Base-by-base conservation (phyloP, 2,329 filamentous ascomycete genomes). In the Cryphonectria nitschkei region DNA sequence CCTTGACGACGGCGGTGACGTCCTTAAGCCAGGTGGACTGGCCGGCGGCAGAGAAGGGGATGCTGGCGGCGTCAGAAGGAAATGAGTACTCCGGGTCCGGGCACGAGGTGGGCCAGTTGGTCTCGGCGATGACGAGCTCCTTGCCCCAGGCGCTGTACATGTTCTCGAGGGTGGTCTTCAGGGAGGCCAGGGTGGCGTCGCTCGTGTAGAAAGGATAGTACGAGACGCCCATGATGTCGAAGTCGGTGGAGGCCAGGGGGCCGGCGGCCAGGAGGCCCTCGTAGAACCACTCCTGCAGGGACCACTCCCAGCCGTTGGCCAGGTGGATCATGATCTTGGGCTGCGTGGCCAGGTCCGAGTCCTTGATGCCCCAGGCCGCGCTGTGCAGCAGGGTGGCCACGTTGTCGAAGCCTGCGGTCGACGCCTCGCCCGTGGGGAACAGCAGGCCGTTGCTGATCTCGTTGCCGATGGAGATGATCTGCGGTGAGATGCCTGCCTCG, bases 221-320 rank as follows among this genome's bases (percentile, higher is more conserved):
- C 0, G 88, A 90, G 0, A 94, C 87, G 8, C 90, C 92, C 81
- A 93, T 92, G 74, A 91, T 85, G 78, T 94, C 91, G 71, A 90
- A 93, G 74, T 92, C 90, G 6, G 81, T 80, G 0, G 81, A 75
- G 3, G 78, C 76, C 3, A 91, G 81, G 0, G 82, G 82, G 1
- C 86, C 89, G 34, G 82, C 79, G 9, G 77, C 82, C 0, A 91
- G 82, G 0, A 90, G 85, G 2, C 81, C 82, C 34, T 85, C 84
- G 80, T 93, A 93, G 71, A 76, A 80, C 65, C 85, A 90, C 72
- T 90, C 81, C 77, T 93, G 90, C 2, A 86, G 86, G 3, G 80
- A 82, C 89, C 88, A 92, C 73, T 91, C 85, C 89, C 90, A 94
- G n/a, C 91, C 91, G 76, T 92, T 91, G 78, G 93, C 90, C 3